These are phyloP conservation scores for Volvariella surrecta DNA, from an alignment of 1,284 basidiomycete genomes.

Conservation along the genomic window DNA sequence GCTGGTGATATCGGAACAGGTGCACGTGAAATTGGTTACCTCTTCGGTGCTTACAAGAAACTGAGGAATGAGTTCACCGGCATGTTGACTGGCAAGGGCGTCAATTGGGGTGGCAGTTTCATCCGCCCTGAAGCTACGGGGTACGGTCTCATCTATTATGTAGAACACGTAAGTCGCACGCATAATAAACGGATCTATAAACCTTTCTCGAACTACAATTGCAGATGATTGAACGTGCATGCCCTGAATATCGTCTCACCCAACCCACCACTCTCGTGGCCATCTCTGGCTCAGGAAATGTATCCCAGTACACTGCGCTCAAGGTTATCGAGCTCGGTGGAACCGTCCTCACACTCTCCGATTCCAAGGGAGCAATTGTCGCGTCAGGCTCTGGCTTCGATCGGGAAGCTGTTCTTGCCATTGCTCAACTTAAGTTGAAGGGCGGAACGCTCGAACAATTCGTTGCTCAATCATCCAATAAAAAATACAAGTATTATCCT, in stretches of 20 bases:
- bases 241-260: slow-evolving; percentile 35
- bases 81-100: slow-evolving; percentile 73
- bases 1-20: slow-evolving; percentile 72
- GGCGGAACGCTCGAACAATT: slow-evolving; percentile 46
- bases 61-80: slow-evolving; percentile 71
- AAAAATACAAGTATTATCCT: slow-evolving; percentile 56
- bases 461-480: slow-evolving; percentile 28
- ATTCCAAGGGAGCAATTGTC: slow-evolving; percentile 70
- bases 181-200: slow-evolving; percentile 1
- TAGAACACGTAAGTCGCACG: slow-evolving; percentile 49
- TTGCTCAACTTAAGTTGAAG: slow-evolving; percentile 58
- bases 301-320: slow-evolving; percentile 72
- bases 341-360: slow-evolving; percentile 69
- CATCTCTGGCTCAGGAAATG: slow-evolving; percentile 71
- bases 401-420: slow-evolving; percentile 44
- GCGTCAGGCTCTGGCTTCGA: slow-evolving; percentile 48
- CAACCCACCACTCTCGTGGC: slow-evolving; percentile 46
- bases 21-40: slow-evolving; percentile 62
- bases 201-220: not conserved
- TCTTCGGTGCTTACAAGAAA: slow-evolving; percentile 74
- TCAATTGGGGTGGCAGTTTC: slow-evolving; percentile 65
- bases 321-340: slow-evolving; percentile 78
- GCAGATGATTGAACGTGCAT: slow-evolving; percentile 44
- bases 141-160: slow-evolving; percentile 77
- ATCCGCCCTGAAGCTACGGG: slow-evolving; percentile 71